A percentile compares a stretch with the other conserved stretches of the same genome.
These are phyloP conservation scores for Thalia dealbata DNA, from an alignment of 176 grass and related monocot species.

Conservation along the genomic window DNA sequence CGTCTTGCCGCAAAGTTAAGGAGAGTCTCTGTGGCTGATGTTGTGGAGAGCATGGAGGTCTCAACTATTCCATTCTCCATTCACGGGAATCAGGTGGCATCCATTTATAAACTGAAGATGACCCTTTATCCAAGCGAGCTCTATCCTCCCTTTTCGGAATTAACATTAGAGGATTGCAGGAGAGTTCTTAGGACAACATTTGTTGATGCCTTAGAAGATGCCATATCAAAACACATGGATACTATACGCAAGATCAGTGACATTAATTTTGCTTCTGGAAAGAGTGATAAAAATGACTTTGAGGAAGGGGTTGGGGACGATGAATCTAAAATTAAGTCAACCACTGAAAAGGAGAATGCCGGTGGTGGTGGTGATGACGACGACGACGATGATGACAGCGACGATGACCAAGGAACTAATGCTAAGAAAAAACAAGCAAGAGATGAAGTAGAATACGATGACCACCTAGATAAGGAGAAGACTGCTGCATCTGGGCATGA, in stretches of 20 bases:
- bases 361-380: conserved; percentile 27
- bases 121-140: conserved; percentile 42
- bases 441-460: conserved; percentile 89
- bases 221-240: conserved; percentile 68
- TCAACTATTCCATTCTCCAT: conserved; percentile 66
- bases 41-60: conserved; percentile 71
- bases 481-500: conserved; percentile 29
- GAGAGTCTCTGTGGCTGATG: conserved; percentile 50
- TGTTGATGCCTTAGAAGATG: conserved; percentile 68
- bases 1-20: conserved; percentile 39
- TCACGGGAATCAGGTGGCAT: conserved; percentile 44
- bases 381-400: conserved; percentile 41
- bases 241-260: conserved; percentile 59
- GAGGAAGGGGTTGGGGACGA: conserved; percentile 29
- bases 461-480: conserved; percentile 35
- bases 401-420: conserved; percentile 63
- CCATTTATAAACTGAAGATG: conserved; percentile 68
- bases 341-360: conserved; percentile 20
- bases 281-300: conserved; percentile 29
- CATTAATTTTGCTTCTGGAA: conserved; percentile 37
- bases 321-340: conserved; percentile 32
- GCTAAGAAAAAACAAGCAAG: conserved; percentile 48
- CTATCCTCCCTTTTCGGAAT: conserved; percentile 34
- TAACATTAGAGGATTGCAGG: conserved; percentile 47
- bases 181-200: conserved; percentile 42